Percentiles rank a stretch among this genome's conserved stretches.
Evolutionary conservation across 768 basidiomycete species (phyloP).

Genomic region (Naganishia randhawae): DNA sequence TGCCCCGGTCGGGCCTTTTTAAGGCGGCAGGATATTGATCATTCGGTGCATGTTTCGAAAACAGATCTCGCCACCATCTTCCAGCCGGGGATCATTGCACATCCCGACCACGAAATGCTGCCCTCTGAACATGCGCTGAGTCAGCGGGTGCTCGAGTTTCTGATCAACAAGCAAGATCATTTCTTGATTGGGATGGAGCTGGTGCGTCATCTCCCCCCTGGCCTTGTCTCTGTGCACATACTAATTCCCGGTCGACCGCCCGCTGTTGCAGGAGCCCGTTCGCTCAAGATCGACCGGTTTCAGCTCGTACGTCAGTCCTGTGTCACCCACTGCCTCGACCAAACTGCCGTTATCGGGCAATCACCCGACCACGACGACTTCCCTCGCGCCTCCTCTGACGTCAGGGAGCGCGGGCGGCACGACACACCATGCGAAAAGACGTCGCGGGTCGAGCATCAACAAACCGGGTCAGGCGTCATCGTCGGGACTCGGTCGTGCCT

Average conservation of each 20-base stretch:
- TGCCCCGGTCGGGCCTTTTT: background rate
- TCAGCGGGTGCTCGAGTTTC: slow-evolving; percentile 86
- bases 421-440: background rate
- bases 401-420: too few relatives aligned
- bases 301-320: background rate
- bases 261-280: slow-evolving; percentile 24
- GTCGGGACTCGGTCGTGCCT: slow-evolving; percentile 9
- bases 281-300: slow-evolving; percentile 12
- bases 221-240: background rate
- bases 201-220: slow-evolving; percentile 23
- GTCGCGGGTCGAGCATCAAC: slow-evolving; percentile 6
- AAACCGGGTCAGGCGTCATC: background rate
- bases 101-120: slow-evolving; percentile 78
- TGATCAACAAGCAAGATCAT: slow-evolving; percentile 93
- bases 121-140: slow-evolving; percentile 81
- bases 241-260: background rate
- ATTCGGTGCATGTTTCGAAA: background rate
- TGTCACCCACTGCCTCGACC: background rate
- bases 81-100: slow-evolving; percentile 87
- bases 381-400: background rate
- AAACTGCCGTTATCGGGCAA: background rate
- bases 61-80: slow-evolving; percentile 95
- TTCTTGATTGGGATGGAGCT: slow-evolving; percentile 68
- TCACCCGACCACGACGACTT: background rate
- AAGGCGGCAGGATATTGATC: background rate